phyloP scores from a whole-genome alignment of 331 rosid species.

The Spiraea crenata region DNA sequence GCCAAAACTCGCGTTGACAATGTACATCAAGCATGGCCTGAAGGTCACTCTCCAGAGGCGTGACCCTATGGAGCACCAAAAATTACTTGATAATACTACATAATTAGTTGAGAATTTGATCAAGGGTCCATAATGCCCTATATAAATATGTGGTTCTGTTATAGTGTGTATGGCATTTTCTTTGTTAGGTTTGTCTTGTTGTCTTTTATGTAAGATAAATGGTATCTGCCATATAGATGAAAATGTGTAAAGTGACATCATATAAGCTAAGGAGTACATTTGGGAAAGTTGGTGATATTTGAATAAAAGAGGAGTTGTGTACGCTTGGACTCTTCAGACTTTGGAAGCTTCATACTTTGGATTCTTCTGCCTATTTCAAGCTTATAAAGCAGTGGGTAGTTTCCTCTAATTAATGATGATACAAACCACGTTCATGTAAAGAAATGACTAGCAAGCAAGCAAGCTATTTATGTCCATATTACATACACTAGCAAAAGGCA shows the following conservation, averaged over 20 bases:
- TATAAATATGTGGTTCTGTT: not conserved
- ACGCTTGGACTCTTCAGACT: not conserved
- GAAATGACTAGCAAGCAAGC: too few species aligned
- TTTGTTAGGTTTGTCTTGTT: not conserved
- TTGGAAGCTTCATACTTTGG: not conserved
- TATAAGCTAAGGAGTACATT: not conserved
- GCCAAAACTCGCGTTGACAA: constrained; percentile 82
- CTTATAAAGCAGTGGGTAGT: too few species aligned
- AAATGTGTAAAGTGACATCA: not conserved
- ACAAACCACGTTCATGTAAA: too few species aligned
- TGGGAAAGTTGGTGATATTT: not conserved
- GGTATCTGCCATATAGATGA: not conserved
- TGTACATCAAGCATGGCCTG: constrained; percentile 84
- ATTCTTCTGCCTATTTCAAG: not conserved
- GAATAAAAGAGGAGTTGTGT: constrained; percentile 7
- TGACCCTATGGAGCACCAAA: constrained; percentile 31
- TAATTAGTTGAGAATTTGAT: not conserved
- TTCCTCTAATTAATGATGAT: too few species aligned
- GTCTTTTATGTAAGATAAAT: not conserved
- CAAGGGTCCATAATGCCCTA: not conserved
- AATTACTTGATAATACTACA: not conserved
- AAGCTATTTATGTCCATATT: too few species aligned
- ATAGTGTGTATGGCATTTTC: not conserved
- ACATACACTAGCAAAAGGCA: too few species aligned
- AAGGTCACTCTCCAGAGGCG: constrained; percentile 49